Conservation (phyloP, 2,329 filamentous ascomycete genomes). For the Ampelomyces quisqualis region DNA sequence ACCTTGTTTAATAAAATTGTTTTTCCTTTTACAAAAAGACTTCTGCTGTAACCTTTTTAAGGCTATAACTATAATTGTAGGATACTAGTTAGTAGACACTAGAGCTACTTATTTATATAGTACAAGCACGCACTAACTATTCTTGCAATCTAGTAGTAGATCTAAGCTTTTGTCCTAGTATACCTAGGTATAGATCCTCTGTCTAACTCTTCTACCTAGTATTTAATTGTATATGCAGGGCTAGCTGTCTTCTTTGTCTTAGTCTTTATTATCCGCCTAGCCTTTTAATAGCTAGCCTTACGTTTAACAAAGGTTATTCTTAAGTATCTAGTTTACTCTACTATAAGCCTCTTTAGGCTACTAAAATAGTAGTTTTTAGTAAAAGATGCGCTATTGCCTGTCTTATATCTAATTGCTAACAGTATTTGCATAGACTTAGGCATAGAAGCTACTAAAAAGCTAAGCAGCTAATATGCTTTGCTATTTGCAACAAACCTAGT, state of each 20-base stretch:
- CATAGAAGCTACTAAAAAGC: conserved; percentile 5
- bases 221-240: conserved; percentile 3
- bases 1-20: conserved; percentile 14
- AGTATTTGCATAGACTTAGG: conserved; percentile 8
- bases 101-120: conserved; percentile 9
- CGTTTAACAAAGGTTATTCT: neutral
- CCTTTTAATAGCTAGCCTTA: conserved; percentile 5
- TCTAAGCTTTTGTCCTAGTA: neutral
- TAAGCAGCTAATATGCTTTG: conserved; percentile 10
- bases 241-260: conserved; percentile 6
- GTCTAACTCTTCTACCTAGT: conserved; percentile 4
- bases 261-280: conserved; percentile 1
- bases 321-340: conserved; percentile 13
- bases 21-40: conserved; percentile 15
- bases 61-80: conserved; percentile 8
- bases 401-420: conserved; percentile 9
- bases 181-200: conserved; percentile 3
- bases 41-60: conserved; percentile 17
- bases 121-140: conserved; percentile 8
- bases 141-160: conserved; percentile 4
- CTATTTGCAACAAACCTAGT: conserved; percentile 14
- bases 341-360: conserved; percentile 2
- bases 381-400: neutral
- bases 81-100: neutral
- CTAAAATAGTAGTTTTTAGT: neutral